Conservation (phyloP, 2,329 filamentous ascomycete genomes). For the Pseudocercospora macadamiae region DNA sequence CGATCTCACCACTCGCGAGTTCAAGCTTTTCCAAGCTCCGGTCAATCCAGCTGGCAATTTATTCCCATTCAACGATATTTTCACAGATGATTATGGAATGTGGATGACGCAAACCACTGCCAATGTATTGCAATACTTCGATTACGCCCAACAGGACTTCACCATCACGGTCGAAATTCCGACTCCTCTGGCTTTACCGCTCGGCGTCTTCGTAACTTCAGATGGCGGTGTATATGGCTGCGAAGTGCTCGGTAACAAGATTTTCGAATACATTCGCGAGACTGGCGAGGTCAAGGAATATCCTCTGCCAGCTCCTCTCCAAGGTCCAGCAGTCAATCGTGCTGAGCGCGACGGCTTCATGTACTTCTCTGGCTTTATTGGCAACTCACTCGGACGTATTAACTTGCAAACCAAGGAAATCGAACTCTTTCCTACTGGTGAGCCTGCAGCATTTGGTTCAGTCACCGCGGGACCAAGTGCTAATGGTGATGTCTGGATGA, state of each 20-base stretch:
- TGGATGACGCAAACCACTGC: slow-evolving; percentile 32
- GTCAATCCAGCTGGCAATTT: slow-evolving; percentile 29
- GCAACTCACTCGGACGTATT: slow-evolving; percentile 29
- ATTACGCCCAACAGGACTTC: slow-evolving; percentile 14
- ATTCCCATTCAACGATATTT: slow-evolving; percentile 32
- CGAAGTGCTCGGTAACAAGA: slow-evolving; percentile 24
- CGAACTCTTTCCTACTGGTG: slow-evolving; percentile 24
- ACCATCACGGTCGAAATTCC: slow-evolving; percentile 20
- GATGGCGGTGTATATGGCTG: slow-evolving; percentile 22
- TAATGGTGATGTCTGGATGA: slow-evolving; percentile 27
- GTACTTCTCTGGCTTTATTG: slow-evolving; percentile 28
- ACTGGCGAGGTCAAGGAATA: slow-evolving; percentile 25
- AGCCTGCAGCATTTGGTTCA: slow-evolving; percentile 18
- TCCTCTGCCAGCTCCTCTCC: slow-evolving; percentile 20
- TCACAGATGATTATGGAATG: slow-evolving; percentile 27
- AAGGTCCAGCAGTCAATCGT: slow-evolving; percentile 28
- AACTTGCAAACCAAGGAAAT: slow-evolving; percentile 25
- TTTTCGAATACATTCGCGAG: slow-evolving; percentile 22
- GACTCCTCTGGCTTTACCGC: slow-evolving; percentile 21
- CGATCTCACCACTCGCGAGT: slow-evolving; percentile 14
- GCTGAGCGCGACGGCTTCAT: slow-evolving; percentile 27
- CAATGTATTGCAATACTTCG: slow-evolving; percentile 16
- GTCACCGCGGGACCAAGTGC: slow-evolving; percentile 24
- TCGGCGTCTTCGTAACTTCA: slow-evolving; percentile 24
- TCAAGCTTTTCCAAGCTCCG: slow-evolving; percentile 21